Evolutionary conservation across 179 eudicot genomes (phyloP).

Genomic region (Dionaea muscipula): DNA sequence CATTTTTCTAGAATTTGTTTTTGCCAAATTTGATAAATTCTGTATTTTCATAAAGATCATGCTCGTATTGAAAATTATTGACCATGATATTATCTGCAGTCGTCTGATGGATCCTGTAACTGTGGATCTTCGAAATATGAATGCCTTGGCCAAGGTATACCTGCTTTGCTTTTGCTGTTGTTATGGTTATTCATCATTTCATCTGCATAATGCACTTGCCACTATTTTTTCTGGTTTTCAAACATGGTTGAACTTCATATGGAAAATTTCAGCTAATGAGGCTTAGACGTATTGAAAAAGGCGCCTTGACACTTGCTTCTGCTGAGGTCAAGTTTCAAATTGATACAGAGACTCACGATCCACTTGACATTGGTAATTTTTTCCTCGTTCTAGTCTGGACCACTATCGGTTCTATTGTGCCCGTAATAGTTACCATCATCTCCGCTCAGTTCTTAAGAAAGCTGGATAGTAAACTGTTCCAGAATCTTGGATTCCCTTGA

Average conservation of each 20-base stretch:
- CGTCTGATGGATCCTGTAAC: slow-evolving; percentile 87
- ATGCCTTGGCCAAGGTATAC: slow-evolving; percentile 77
- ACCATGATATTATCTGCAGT: slow-evolving; percentile 24
- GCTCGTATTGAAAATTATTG: slow-evolving; percentile 3
- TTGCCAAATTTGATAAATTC: no score
- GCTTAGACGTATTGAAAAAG: slow-evolving; percentile 90
- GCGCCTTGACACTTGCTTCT: slow-evolving; percentile 95
- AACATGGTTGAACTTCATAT: neutral
- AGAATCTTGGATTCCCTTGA: no score
- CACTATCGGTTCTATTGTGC: no score
- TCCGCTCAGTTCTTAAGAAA: neutral
- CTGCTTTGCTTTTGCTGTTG: slow-evolving; percentile 3
- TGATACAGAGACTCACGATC: slow-evolving; percentile 96
- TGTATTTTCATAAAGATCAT: no score
- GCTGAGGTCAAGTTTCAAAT: slow-evolving; percentile 97
- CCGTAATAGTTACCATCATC: no score
- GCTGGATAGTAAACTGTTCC: no score
- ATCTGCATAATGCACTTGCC: neutral
- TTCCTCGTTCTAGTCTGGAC: no score
- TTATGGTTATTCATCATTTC: neutral
- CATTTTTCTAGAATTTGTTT: no score
- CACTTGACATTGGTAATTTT: slow-evolving; percentile 81
- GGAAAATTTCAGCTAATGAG: slow-evolving; percentile 61
- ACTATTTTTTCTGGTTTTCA: neutral
- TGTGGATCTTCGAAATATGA: slow-evolving; percentile 81